These are phyloP conservation scores for Colletotrichum sp. DNA, from an alignment of 2,329 filamentous ascomycete genomes.

Conservation along the genomic window DNA sequence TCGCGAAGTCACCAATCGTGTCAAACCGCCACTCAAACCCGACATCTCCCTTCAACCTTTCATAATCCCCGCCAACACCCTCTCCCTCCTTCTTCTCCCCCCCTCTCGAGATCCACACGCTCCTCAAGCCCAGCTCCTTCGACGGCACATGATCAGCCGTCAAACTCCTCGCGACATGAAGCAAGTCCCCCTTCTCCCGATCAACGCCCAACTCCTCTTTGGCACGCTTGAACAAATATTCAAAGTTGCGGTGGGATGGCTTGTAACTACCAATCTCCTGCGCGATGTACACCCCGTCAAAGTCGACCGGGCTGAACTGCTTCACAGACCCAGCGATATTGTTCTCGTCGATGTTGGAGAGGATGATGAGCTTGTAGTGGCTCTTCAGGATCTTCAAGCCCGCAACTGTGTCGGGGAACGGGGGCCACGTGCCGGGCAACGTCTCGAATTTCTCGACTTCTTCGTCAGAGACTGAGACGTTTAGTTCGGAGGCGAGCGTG, in stretches of 20 bases:
- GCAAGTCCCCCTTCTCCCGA: constrained; percentile 53
- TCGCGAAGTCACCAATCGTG: constrained; percentile 65
- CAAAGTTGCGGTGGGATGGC: constrained; percentile 68
- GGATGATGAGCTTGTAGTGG: constrained; percentile 62
- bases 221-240: constrained; percentile 63
- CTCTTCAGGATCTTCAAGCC: constrained; percentile 54
- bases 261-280: constrained; percentile 77
- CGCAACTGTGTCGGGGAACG: constrained; percentile 61
- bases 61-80: constrained; percentile 32
- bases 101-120: constrained; percentile 68
- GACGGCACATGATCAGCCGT: constrained; percentile 72
- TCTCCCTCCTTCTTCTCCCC: constrained; percentile 51
- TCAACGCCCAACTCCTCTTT: constrained; percentile 57
- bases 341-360: constrained; percentile 63
- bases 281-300: constrained; percentile 72
- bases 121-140: constrained; percentile 62
- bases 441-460: constrained; percentile 55
- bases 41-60: constrained; percentile 47
- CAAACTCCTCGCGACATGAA: constrained; percentile 74
- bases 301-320: constrained; percentile 49
- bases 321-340: constrained; percentile 29
- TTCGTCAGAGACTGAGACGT: constrained; percentile 34
- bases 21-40: constrained; percentile 62
- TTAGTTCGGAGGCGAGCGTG: constrained; percentile 45
- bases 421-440: constrained; percentile 57